A percentile compares a stretch with the other conserved stretches of the same genome.
These are phyloP conservation scores for Raphanus hybrid DNA, from an alignment of 441 rosid species.

Conservation along the genomic window DNA sequence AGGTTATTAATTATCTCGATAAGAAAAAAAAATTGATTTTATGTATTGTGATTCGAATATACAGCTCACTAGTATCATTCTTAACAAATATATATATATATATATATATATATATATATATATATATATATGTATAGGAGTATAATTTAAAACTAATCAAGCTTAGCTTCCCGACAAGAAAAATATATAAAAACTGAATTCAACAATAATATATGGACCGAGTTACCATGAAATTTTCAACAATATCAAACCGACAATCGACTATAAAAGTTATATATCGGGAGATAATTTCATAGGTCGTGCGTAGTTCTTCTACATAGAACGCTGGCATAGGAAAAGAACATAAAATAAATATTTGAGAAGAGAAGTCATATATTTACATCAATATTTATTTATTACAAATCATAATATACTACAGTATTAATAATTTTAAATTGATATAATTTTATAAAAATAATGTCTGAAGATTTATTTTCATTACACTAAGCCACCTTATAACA, in stretches of 20 bases:
- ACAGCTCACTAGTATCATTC: background rate
- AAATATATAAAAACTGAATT: no score
- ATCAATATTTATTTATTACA: no score
- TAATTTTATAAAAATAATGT: no score
- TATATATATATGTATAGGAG: no score
- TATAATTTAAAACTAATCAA: background rate
- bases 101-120: no score
- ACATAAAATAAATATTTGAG: background rate
- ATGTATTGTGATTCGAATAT: constrained; percentile 7
- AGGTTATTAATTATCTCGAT: background rate
- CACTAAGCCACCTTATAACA: no score
- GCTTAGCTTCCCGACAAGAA: background rate
- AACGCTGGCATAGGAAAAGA: background rate
- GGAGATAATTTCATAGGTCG: background rate
- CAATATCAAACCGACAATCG: constrained; percentile 13
- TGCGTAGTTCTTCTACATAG: constrained; percentile 51
- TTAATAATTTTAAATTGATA: no score
- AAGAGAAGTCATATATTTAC: background rate
- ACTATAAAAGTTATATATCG: background rate
- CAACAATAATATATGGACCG: no score
- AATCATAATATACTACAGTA: no score
- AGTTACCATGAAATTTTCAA: background rate
- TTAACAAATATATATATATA: background rate
- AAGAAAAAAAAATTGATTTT: background rate
- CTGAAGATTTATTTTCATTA: no score